phyloP scores from a whole-genome alignment of 768 basidiomycete genomes.

The Sarcodon aspratus region DNA sequence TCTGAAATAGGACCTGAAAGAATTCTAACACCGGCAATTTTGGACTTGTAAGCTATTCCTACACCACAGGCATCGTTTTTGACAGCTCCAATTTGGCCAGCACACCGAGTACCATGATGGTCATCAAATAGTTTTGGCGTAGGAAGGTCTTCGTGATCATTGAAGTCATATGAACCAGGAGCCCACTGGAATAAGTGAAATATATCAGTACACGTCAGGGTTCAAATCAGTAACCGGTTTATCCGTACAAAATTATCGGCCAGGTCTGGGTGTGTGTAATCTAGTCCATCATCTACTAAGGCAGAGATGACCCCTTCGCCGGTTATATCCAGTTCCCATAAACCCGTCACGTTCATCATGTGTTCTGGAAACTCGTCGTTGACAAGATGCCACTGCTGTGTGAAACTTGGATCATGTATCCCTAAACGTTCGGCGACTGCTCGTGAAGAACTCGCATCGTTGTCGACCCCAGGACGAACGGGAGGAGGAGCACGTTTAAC shows the following conservation, averaged over 20 bases:
- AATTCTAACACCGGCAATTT: too few species aligned
- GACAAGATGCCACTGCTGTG: constrained; percentile 88
- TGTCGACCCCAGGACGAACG: constrained; percentile 18
- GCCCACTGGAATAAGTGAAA: too few species aligned
- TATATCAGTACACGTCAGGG: too few species aligned
- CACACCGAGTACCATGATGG: too few species aligned
- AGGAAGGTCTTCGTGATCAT: too few species aligned
- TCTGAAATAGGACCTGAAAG: too few species aligned
- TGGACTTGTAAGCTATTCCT: too few species aligned
- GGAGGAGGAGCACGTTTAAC: constrained; percentile 67
- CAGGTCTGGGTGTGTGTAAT: constrained; percentile 81
- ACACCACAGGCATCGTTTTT: too few species aligned
- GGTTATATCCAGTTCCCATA: constrained; percentile 88
- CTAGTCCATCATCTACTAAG: constrained; percentile 91
- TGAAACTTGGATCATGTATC: constrained; percentile 75
- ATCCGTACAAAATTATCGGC: constrained; percentile 81
- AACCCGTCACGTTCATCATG: constrained; percentile 84
- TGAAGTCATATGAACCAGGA: too few species aligned
- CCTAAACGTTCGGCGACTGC: constrained; percentile 47
- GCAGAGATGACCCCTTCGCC: constrained; percentile 82
- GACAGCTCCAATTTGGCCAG: too few species aligned
- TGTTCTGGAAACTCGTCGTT: constrained; percentile 76
- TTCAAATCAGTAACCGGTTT: not conserved
- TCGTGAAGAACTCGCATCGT: constrained; percentile 25
- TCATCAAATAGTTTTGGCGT: too few species aligned